A percentile compares a stretch with the other conserved stretches of the same genome.
Evolutionary conservation across 306 rosid species (phyloP).

Genomic region (Sechiopsis laciniata): DNA sequence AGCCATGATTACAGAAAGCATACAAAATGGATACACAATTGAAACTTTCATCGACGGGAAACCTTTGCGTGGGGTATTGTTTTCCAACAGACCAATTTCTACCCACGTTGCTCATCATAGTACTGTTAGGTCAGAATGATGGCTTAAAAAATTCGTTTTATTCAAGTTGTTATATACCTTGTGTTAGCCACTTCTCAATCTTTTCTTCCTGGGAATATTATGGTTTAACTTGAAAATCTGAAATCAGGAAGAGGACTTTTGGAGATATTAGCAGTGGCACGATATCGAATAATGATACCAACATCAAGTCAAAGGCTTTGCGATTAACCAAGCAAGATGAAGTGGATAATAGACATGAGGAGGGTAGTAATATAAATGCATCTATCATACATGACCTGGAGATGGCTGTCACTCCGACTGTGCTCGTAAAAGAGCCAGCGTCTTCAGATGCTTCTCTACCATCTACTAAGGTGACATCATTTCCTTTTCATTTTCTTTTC

Average conservation of each 20-base stretch:
- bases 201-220: not conserved
- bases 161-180: not conserved
- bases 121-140: constrained; percentile 46
- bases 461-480: constrained; percentile 42
- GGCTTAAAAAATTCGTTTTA: not conserved
- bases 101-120: constrained; percentile 32
- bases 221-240: constrained; percentile 23
- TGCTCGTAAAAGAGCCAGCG: constrained; percentile 32
- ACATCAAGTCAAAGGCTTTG: constrained; percentile 42
- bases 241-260: constrained; percentile 65
- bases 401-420: constrained; percentile 36
- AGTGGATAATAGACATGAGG: constrained; percentile 28
- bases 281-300: constrained; percentile 45
- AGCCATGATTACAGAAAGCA: constrained; percentile 66
- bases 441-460: constrained; percentile 37
- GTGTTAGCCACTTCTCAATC: not conserved
- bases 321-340: constrained; percentile 37
- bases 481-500: not conserved
- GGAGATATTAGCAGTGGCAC: constrained; percentile 35
- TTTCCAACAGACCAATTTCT: constrained; percentile 49
- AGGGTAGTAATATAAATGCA: constrained; percentile 31
- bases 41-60: constrained; percentile 92
- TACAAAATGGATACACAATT: constrained; percentile 50
- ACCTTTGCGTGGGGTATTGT: constrained; percentile 76
- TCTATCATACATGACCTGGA: constrained; percentile 31